These are phyloP conservation scores for Kluyveromyces marxianus DNA, from an alignment of 1,139 yeast genomes.

Conservation along the genomic window DNA sequence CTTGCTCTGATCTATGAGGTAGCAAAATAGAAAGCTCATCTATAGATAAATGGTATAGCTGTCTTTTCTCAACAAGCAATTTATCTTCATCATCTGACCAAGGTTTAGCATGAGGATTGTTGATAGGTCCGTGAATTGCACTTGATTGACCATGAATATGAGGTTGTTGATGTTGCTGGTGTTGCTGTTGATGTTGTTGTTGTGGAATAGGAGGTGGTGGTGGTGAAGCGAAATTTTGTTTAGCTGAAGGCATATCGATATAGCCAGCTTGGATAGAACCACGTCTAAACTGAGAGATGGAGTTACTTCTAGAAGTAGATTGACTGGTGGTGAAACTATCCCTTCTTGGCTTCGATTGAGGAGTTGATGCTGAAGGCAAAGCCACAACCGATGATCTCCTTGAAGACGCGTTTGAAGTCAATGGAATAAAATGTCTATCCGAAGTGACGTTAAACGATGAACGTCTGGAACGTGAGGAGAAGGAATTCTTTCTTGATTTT, in stretches of 20 bases:
- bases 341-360: conserved; percentile 10
- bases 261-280: conserved; percentile 8
- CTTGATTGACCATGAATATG: too few species aligned
- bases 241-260: conserved; percentile 1
- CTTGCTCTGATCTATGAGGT: conserved; percentile 68
- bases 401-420: conserved; percentile 15
- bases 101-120: conserved; percentile 2
- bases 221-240: not conserved
- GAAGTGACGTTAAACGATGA: conserved; percentile 25
- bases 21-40: conserved; percentile 69
- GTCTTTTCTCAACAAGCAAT: conserved; percentile 51
- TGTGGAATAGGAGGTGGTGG: not conserved
- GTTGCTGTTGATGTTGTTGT: too few species aligned
- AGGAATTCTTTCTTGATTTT: conserved; percentile 29
- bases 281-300: conserved; percentile 12
- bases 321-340: conserved; percentile 7
- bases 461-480: conserved; percentile 26
- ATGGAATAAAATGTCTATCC: conserved; percentile 6
- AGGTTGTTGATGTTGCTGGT: too few species aligned
- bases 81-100: conserved; percentile 62
- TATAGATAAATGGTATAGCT: conserved; percentile 53
- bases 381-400: conserved; percentile 26
- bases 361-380: conserved; percentile 19
- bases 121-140: not conserved
- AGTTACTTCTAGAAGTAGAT: conserved; percentile 3